Conservation (phyloP, 331 rosid species). For the Rhamnella rubrinervis region DNA sequence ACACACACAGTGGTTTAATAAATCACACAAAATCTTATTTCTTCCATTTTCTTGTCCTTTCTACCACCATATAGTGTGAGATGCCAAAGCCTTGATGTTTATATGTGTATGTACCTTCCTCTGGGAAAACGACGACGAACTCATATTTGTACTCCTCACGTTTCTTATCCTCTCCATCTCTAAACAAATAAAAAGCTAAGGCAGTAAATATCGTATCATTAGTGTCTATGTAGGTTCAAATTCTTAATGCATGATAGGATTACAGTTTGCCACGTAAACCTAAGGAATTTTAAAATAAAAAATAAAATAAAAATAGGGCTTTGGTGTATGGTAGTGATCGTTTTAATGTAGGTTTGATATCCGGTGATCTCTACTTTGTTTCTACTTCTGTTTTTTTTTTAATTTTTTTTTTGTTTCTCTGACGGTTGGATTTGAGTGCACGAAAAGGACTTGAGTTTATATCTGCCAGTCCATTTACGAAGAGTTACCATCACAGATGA, state of each 20-base stretch:
- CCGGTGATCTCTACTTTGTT: constrained; percentile 19
- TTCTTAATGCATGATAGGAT: constrained; percentile 22
- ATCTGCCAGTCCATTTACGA: constrained; percentile 22
- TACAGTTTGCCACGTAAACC: constrained; percentile 31
- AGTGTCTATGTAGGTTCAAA: background rate
- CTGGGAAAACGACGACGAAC: constrained; percentile 9
- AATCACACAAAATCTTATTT: constrained; percentile 50
- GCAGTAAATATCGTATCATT: background rate
- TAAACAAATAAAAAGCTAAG: background rate
- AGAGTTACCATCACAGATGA: constrained; percentile 15
- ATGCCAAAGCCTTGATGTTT: constrained; percentile 6
- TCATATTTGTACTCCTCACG: background rate
- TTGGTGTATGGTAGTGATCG: background rate
- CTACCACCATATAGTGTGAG: constrained; percentile 29
- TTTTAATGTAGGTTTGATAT: background rate
- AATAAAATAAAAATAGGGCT: too few species aligned
- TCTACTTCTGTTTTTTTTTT: constrained; percentile 25
- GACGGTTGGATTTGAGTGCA: constrained; percentile 28
- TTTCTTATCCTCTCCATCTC: constrained; percentile 8
- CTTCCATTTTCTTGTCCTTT: constrained; percentile 64
- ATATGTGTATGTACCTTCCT: background rate
- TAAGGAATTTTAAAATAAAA: too few species aligned
- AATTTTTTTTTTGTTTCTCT: constrained; percentile 9
- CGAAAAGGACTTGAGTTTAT: constrained; percentile 33
- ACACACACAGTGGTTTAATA: constrained; percentile 36